Evolutionary conservation across 768 basidiomycete genomes (phyloP).

Genomic region (Mycena maculata): DNA sequence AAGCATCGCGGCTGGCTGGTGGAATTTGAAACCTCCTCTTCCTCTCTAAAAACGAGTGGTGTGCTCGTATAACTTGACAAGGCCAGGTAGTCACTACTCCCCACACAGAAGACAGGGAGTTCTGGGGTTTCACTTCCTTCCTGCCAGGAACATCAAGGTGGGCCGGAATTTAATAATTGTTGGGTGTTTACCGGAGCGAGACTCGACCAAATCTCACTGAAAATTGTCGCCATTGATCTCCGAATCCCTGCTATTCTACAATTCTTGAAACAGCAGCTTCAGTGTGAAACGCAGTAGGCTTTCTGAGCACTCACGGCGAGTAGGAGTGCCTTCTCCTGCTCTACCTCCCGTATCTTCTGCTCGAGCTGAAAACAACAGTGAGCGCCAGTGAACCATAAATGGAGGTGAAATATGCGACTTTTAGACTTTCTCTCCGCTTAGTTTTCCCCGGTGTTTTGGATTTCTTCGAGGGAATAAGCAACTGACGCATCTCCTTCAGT

Average conservation of each 20-base stretch:
- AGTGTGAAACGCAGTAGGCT: neutral
- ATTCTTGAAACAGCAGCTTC: neutral
- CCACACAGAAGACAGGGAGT: slow-evolving; percentile 12
- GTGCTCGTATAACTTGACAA: neutral
- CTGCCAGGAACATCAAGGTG: neutral
- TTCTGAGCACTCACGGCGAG: neutral
- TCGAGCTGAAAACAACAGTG: neutral
- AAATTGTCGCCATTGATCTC: neutral
- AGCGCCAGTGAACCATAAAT: too few species aligned
- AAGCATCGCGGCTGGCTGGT: neutral
- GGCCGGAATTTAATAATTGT: neutral
- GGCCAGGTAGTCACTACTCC: slow-evolving; percentile 1
- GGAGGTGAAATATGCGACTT: too few species aligned
- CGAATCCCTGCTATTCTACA: neutral
- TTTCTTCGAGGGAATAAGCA: neutral
- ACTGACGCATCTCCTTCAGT: neutral
- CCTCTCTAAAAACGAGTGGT: neutral
- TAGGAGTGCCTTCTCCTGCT: neutral
- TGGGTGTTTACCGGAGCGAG: neutral
- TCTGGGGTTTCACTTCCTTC: neutral
- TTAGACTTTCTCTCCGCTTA: too few species aligned
- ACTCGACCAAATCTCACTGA: neutral
- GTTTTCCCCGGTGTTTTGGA: neutral
- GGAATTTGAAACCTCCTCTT: neutral
- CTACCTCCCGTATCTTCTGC: neutral